Percentiles rank a stretch among this genome's conserved stretches.
Conservation (phyloP, 768 basidiomycete species). For the Suillus subalutaceus region DNA sequence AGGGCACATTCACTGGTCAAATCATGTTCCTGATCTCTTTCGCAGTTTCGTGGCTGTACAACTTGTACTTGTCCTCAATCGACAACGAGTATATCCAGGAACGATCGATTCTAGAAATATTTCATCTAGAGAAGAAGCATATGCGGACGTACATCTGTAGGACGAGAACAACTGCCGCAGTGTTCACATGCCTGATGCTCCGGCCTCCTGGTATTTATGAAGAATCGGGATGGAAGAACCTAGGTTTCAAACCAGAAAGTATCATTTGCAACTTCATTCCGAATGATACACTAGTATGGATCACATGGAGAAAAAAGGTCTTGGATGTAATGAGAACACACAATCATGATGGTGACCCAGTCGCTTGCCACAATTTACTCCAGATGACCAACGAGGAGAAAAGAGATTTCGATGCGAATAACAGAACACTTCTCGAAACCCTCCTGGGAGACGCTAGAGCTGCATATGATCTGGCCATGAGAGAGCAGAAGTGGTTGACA, state of each 20-base stretch:
- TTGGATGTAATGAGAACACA: neutral
- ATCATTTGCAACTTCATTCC: conserved; percentile 12
- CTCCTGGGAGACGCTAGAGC: neutral
- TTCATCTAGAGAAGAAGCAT: neutral
- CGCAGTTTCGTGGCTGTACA: conserved; percentile 35
- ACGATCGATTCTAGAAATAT: conserved; percentile 17
- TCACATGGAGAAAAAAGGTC: neutral
- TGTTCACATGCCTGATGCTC: conserved; percentile 11
- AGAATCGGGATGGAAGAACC: neutral
- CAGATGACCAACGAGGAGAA: neutral
- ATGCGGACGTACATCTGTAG: conserved; percentile 6
- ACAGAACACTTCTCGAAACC: neutral
- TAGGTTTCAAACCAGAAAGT: neutral
- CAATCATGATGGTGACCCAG: neutral
- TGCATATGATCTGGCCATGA: neutral
- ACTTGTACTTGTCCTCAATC: conserved; percentile 32
- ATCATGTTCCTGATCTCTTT: conserved; percentile 36
- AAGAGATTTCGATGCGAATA: neutral
- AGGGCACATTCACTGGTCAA: conserved; percentile 36
- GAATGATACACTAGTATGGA: conserved; percentile 13
- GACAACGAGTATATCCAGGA: conserved; percentile 27
- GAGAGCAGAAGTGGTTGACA: neutral
- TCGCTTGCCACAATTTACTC: neutral
- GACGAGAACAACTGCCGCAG: conserved; percentile 10
- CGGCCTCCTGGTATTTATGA: conserved; percentile 15